These are phyloP conservation scores for Trypanosoma conorhini DNA, from an alignment of 208 protist species.

Conservation along the genomic window DNA sequence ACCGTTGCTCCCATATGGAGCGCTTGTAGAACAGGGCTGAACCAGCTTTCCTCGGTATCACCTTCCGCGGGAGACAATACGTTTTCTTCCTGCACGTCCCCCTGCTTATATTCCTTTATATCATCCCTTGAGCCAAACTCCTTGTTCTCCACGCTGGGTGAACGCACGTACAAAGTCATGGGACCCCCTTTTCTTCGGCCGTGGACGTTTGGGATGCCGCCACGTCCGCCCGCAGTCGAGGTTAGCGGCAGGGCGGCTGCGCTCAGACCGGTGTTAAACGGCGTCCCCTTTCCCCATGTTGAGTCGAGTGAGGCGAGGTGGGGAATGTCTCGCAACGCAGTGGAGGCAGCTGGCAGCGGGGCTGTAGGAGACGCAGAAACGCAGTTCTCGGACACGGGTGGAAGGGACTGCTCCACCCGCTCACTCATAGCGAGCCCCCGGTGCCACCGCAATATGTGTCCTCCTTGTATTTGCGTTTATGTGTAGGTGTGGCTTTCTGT, in stretches of 20 bases:
- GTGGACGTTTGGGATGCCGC: constrained; percentile 6
- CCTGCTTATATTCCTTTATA: not conserved
- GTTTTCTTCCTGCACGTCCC: not conserved
- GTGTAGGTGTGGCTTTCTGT: no score
- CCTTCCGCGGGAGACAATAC: not conserved
- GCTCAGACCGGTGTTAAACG: not conserved
- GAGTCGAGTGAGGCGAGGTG: not conserved
- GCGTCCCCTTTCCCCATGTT: not conserved
- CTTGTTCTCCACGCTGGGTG: not conserved
- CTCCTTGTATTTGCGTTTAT: not conserved
- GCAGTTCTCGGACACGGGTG: constrained; percentile 6
- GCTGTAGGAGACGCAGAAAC: not conserved
- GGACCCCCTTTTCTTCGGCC: constrained; percentile 29
- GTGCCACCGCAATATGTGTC: not conserved
- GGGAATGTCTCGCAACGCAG: not conserved
- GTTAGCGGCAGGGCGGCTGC: constrained; percentile 13
- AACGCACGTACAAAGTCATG: constrained; percentile 40
- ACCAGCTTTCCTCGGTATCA: not conserved
- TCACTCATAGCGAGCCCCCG: not conserved
- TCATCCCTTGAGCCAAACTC: constrained; percentile 6
- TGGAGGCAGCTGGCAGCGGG: not conserved
- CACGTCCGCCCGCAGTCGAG: not conserved
- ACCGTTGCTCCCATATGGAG: not conserved
- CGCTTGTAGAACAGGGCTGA: not conserved
- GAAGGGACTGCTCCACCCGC: constrained; percentile 4